Percentiles rank a stretch among this genome's conserved stretches.
Conservation (phyloP, 2,329 filamentous ascomycete species). For the Lasiodiplodia sp. region DNA sequence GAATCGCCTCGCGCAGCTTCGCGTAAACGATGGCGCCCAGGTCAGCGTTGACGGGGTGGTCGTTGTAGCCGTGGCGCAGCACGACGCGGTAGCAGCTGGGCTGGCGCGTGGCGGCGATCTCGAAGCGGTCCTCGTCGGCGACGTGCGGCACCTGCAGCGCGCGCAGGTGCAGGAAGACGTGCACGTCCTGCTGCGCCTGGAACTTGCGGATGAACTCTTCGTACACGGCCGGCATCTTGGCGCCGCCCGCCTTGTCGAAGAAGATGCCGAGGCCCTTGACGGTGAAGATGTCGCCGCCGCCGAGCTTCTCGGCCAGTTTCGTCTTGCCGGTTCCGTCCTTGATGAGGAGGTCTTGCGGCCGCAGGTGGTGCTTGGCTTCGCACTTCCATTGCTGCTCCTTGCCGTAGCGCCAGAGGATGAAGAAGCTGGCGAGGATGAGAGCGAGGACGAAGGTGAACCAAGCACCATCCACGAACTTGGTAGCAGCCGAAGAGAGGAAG, state of each 20-base stretch:
- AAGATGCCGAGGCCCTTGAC: slow-evolving; percentile 70
- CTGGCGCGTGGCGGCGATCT: slow-evolving; percentile 54
- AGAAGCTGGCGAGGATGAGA: slow-evolving; percentile 66
- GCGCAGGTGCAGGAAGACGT: slow-evolving; percentile 78
- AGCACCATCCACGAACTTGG: slow-evolving; percentile 76
- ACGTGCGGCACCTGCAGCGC: slow-evolving; percentile 63
- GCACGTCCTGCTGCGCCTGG: slow-evolving; percentile 68
- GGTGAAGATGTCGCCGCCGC: slow-evolving; percentile 49
- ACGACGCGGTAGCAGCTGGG: slow-evolving; percentile 73
- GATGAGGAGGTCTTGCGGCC: slow-evolving; percentile 55
- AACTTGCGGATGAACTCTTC: slow-evolving; percentile 77
- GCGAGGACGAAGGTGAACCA: slow-evolving; percentile 79
- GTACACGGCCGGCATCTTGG: slow-evolving; percentile 70
- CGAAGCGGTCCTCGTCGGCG: slow-evolving; percentile 54
- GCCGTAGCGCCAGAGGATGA: slow-evolving; percentile 80
- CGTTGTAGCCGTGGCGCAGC: slow-evolving; percentile 75
- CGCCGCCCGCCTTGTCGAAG: slow-evolving; percentile 79
- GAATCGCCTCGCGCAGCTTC: slow-evolving; percentile 57
- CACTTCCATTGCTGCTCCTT: slow-evolving; percentile 80
- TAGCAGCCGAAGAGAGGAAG: slow-evolving; percentile 73
- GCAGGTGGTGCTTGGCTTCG: slow-evolving; percentile 67
- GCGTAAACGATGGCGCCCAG: slow-evolving; percentile 67
- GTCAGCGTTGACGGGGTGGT: slow-evolving; percentile 71
- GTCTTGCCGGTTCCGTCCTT: slow-evolving; percentile 44
- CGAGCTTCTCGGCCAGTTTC: slow-evolving; percentile 49